Evolutionary conservation across 2,329 filamentous ascomycete genomes (phyloP), one percentile per base, ranked within the genome.

Genomic region (Xylariaceae sp.): DNA sequence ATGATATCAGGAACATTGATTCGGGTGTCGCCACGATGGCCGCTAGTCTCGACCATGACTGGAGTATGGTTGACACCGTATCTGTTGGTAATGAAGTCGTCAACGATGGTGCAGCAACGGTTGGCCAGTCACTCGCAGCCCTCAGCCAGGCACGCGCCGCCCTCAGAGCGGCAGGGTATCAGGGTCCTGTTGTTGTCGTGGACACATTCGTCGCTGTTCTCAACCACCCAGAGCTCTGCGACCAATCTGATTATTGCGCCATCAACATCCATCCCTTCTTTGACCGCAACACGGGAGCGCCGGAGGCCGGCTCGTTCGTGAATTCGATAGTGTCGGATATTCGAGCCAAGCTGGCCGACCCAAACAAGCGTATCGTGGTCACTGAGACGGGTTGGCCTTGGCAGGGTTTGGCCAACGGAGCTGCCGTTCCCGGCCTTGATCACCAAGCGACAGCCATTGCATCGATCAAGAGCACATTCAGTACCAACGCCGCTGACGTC

Each of bases 181-280:
- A 75, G 1, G 91, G 91, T 2, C 84, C 84, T 1, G 85, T 96
- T 35, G 89, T 92, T 44, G 86, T 88, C 0, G 89, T 93, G 51
- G 92, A 96, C 71, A 93, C 89, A 0, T 89, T 90, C 68, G 80
- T 83, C 18, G 85, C 87, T 4, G 80, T 86, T n/a, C 76, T 86
- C 52, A 74, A 77, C 54, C 82, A 93, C 66, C 87, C 87, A 0
- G 76, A 82, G 55, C 80, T 96, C 52, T 95, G 91, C 75, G 73
- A 85, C 30, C 80, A 78, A 51, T 89, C 88, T 0, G 90, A 95
- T 69, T 90, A 89, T 75, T 90, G 87, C 68, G 88, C 90, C 13
- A 83, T 88, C 71, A 96, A 96, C 74, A 84, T 86, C 65, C 91
- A 96, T 73, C 83, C 90, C 10, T 96, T 92, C 81, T 96, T 94